Base-by-base conservation (phyloP, 306 rosid genomes). In the Dalbergia cochinchinensis region DNA sequence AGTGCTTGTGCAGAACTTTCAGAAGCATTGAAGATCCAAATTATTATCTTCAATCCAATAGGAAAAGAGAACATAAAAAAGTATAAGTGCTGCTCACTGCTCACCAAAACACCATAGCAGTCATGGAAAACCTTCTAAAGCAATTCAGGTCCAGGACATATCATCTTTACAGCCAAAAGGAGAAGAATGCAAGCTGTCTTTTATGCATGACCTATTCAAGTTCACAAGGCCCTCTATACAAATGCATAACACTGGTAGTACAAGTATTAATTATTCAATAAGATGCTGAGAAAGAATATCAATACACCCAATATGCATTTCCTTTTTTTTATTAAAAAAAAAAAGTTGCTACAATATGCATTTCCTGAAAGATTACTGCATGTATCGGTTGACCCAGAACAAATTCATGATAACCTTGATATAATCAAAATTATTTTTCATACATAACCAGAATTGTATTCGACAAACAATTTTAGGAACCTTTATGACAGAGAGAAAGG, bases 101-200 rank as follows among this genome's bases (percentile, higher is more conserved):
- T 53, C 59, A 53, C 31, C 71, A 44, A 60, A 81, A 51, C 65
- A 76, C 64, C 64, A 57, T 69, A 50, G 73, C 20, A 62, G 60
- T 44, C 8, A 19, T 19, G 74, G 65, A 75, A 5, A 60, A 48
- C 37, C 57, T 69, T 26, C 55, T 48, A 19, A 18, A 45, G 71
- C 47, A 48, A 12, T 37, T 37, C 1, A 37, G 41, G 41, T 37
- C 41, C 41, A 37, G 41, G 4, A 37, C 41, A 37, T 37, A 37
- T 37, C 5, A 37, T 37, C 41, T 37, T 26, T 37, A 37, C 5
- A 37, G 41, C 41, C 41, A 37, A 37, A 37, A 37, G 41, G 7
- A 37, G 41, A 37, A 37, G 7, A 6, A 37, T 26, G 41, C 7
- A 37, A 37, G 41, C 41, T 37, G 6, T 37, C 62, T 50, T 69